Conservation (phyloP, 202 grass and related monocot genomes). For the Digitaria exilis region DNA sequence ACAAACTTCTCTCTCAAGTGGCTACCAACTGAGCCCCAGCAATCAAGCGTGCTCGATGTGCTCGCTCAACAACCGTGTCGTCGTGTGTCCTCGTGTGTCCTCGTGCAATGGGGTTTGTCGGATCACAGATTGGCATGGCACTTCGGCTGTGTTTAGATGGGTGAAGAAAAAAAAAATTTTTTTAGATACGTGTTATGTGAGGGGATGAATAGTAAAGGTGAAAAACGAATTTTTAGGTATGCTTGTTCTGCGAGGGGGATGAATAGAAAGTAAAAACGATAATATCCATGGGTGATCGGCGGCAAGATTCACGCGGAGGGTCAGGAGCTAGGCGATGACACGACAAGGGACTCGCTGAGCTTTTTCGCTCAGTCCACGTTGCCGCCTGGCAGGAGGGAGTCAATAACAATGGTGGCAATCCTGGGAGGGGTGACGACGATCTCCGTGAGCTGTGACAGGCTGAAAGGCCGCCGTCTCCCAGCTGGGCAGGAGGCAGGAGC, state of each 20-base stretch:
- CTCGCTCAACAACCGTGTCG: background rate
- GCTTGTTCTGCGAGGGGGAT: too few species aligned
- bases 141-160: too few species aligned
- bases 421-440: background rate
- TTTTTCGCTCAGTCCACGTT: background rate
- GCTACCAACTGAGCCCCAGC: background rate
- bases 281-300: background rate
- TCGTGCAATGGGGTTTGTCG: background rate
- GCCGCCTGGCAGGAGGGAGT: background rate
- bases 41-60: background rate
- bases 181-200: too few species aligned
- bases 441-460: conserved; percentile 28
- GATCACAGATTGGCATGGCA: background rate
- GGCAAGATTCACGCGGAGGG: conserved; percentile 7
- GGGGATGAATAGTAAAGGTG: too few species aligned
- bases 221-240: too few species aligned
- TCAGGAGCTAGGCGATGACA: background rate
- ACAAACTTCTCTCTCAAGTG: background rate
- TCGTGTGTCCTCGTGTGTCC: background rate
- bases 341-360: background rate
- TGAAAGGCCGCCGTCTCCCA: conserved; percentile 13
- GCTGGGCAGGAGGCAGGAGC: background rate
- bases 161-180: too few species aligned
- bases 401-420: conserved; percentile 18
- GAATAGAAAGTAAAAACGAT: too few species aligned